These are phyloP conservation scores for Epithele typhae DNA, from an alignment of 768 basidiomycete species.

Conservation along the genomic window DNA sequence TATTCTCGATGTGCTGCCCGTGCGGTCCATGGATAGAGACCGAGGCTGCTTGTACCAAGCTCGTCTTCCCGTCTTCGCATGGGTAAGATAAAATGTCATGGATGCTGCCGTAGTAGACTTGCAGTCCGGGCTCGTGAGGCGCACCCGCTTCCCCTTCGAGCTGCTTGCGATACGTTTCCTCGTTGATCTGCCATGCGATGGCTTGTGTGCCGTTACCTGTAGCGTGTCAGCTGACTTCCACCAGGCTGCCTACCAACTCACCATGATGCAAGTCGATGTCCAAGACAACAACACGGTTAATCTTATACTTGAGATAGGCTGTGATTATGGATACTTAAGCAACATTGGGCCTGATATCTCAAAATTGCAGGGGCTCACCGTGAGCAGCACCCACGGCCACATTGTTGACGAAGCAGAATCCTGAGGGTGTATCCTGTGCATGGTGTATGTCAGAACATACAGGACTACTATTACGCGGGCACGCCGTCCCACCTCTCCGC, in stretches of 20 bases:
- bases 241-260: constrained; percentile 25
- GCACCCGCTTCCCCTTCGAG: constrained; percentile 48
- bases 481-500: constrained; percentile 50
- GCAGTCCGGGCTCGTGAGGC: constrained; percentile 40
- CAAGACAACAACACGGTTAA: constrained; percentile 78
- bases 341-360: neutral
- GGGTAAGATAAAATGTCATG: constrained; percentile 93
- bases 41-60: constrained; percentile 83
- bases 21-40: constrained; percentile 73
- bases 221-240: too few relatives aligned
- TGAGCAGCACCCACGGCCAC: constrained; percentile 88
- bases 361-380: constrained; percentile 42
- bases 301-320: constrained; percentile 77
- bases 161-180: constrained; percentile 70
- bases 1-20: constrained; percentile 84
- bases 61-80: constrained; percentile 87
- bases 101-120: constrained; percentile 86
- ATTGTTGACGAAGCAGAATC: constrained; percentile 96
- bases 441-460: neutral
- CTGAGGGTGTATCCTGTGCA: constrained; percentile 66
- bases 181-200: constrained; percentile 88
- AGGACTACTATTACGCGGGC: too few relatives aligned
- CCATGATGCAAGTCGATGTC: constrained; percentile 95
- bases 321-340: too few relatives aligned
- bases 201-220: constrained; percentile 95